Evolutionary conservation across 768 basidiomycete species (phyloP).

Genomic region (Chlorophyllum brunneum): DNA sequence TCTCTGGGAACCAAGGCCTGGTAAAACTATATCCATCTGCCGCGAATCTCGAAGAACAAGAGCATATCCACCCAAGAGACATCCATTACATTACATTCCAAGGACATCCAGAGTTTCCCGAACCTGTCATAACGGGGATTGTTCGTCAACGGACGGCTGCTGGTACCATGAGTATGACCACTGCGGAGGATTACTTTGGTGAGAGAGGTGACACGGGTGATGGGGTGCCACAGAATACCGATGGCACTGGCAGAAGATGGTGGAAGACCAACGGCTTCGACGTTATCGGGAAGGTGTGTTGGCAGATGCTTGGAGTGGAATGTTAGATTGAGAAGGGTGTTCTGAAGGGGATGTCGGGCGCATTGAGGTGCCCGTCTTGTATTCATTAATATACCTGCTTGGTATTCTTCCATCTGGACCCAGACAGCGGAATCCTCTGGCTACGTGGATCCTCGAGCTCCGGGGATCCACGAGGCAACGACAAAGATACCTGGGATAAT

Average conservation of each 20-base stretch:
- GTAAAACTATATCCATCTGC: constrained; percentile 35
- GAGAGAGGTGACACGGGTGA: background rate
- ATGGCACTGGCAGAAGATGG: constrained; percentile 31
- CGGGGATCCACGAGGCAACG: too few relatives aligned
- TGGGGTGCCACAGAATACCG: constrained; percentile 13
- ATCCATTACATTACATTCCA: constrained; percentile 63
- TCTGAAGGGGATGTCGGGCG: too few relatives aligned
- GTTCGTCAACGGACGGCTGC: constrained; percentile 42
- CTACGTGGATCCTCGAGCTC: too few relatives aligned
- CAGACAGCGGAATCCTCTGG: too few relatives aligned
- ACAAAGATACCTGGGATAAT: too few relatives aligned
- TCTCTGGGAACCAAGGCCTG: constrained; percentile 70
- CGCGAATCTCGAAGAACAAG: background rate
- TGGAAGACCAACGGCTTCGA: constrained; percentile 41
- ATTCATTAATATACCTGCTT: too few relatives aligned
- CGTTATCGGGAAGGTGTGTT: constrained; percentile 37
- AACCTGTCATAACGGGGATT: constrained; percentile 50
- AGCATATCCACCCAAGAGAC: constrained; percentile 50
- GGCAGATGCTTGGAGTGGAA: constrained; percentile 39
- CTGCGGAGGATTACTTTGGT: constrained; percentile 24
- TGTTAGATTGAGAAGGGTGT: background rate
- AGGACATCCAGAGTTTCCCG: constrained; percentile 89
- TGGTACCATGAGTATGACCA: constrained; percentile 42
- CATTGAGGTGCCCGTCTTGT: too few relatives aligned
- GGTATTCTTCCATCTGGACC: too few relatives aligned